A percentile compares a stretch with the other conserved stretches of the same genome.
phyloP scores from a whole-genome alignment of 2,329 filamentous ascomycete species.

The Clarireedia homoeocarpa region DNA sequence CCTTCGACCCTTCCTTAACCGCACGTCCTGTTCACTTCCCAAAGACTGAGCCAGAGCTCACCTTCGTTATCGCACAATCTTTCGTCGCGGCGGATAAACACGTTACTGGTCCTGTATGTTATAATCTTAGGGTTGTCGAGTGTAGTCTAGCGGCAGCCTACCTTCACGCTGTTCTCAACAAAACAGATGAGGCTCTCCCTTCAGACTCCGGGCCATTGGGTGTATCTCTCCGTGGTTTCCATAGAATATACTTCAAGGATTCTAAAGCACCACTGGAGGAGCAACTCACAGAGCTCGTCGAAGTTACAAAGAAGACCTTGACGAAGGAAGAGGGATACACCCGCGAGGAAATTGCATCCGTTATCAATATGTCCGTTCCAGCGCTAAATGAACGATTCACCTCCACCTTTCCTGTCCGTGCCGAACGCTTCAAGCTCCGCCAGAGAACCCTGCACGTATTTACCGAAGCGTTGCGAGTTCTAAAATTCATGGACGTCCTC shows the following conservation, averaged over 20 bases:
- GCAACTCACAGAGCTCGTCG: constrained; percentile 68
- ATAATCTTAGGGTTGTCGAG: constrained; percentile 95
- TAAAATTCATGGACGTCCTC: constrained; percentile 76
- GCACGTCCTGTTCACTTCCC: constrained; percentile 78
- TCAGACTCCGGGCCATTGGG: constrained; percentile 76
- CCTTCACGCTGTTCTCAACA: constrained; percentile 51
- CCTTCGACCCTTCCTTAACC: constrained; percentile 72
- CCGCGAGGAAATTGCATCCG: constrained; percentile 69
- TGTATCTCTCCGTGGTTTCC: constrained; percentile 77
- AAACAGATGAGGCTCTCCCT: constrained; percentile 53
- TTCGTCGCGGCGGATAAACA: constrained; percentile 94
- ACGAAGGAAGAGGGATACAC: constrained; percentile 79
- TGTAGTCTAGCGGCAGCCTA: constrained; percentile 78
- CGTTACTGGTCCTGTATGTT: constrained; percentile 85
- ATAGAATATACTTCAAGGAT: constrained; percentile 63
- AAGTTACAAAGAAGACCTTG: constrained; percentile 62
- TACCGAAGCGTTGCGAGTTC: constrained; percentile 76
- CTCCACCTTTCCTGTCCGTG: constrained; percentile 81
- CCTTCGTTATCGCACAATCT: constrained; percentile 89
- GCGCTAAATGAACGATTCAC: constrained; percentile 74
- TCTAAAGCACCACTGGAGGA: constrained; percentile 40
- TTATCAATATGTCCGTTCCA: constrained; percentile 59
- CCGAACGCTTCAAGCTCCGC: constrained; percentile 77
- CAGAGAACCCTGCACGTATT: constrained; percentile 90
- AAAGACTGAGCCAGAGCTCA: constrained; percentile 70